Conservation (phyloP, 2,329 filamentous ascomycete species). For the Calycina herbarum region DNA sequence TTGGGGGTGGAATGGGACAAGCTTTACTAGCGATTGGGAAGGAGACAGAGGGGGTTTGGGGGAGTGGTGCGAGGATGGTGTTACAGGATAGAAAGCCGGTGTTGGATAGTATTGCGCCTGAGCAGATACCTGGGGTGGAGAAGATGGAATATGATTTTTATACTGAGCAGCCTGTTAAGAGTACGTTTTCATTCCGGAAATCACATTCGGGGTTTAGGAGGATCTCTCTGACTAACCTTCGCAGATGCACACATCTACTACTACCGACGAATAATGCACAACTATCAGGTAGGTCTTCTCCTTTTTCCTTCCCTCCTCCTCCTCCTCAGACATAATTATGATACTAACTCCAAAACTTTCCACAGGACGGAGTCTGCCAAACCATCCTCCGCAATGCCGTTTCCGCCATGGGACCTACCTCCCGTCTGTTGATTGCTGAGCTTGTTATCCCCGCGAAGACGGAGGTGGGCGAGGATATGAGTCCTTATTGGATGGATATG, state of each 20-base stretch:
- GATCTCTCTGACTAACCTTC: too few relatives aligned
- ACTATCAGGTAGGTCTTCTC: conserved; percentile 30
- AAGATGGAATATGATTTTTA: conserved; percentile 42
- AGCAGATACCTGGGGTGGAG: conserved; percentile 34
- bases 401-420: conserved; percentile 34
- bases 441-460: conserved; percentile 31
- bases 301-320: too few relatives aligned
- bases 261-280: conserved; percentile 38
- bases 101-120: conserved; percentile 10
- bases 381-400: conserved; percentile 30
- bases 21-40: conserved; percentile 34
- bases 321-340: too few relatives aligned
- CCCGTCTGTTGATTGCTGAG: conserved; percentile 33
- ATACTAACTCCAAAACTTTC: too few relatives aligned
- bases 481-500: conserved; percentile 40
- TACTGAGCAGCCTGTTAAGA: conserved; percentile 42
- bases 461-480: conserved; percentile 30
- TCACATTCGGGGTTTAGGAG: too few relatives aligned
- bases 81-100: conserved; percentile 37
- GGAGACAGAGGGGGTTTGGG: conserved; percentile 21
- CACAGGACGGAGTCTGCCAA: conserved; percentile 23
- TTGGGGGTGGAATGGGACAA: conserved; percentile 29
- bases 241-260: conserved; percentile 36
- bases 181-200: conserved; percentile 17
- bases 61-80: conserved; percentile 22